Percentiles rank a stretch among this genome's conserved stretches.
These are phyloP conservation scores for Bipolaris gigantea DNA, from an alignment of 2,329 filamentous ascomycete genomes.

Conservation along the genomic window DNA sequence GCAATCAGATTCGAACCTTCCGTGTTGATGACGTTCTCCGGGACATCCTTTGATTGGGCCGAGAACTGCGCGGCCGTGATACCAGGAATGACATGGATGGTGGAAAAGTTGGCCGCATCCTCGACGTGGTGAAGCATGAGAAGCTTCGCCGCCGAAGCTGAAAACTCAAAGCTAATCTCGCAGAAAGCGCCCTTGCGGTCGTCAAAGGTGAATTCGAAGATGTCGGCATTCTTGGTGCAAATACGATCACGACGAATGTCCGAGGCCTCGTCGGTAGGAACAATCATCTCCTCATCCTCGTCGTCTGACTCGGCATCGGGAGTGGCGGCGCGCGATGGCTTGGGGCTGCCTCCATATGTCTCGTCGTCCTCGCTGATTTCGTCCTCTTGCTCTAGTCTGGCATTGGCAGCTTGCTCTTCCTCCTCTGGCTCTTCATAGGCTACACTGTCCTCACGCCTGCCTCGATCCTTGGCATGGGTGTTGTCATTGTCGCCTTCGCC, in stretches of 20 bases:
- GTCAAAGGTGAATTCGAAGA: conserved; percentile 80
- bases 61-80: conserved; percentile 70
- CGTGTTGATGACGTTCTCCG: conserved; percentile 64
- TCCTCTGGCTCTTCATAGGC: conserved; percentile 94
- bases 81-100: conserved; percentile 83
- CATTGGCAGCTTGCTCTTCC: conserved; percentile 77
- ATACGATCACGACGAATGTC: conserved; percentile 41
- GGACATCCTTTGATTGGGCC: conserved; percentile 52
- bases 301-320: conserved; percentile 36
- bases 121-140: conserved; percentile 92
- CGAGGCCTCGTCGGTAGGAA: conserved; percentile 36
- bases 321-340: conserved; percentile 40
- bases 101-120: conserved; percentile 71
- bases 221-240: conserved; percentile 58
- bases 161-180: conserved; percentile 80
- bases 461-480: conserved; percentile 71
- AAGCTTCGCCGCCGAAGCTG: conserved; percentile 79
- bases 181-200: conserved; percentile 73
- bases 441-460: conserved; percentile 77
- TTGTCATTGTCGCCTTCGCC: conserved; percentile 58
- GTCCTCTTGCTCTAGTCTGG: conserved; percentile 60
- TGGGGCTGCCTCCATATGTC: conserved; percentile 52
- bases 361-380: conserved; percentile 57
- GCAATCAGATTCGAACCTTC: conserved; percentile 85
- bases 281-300: conserved; percentile 26